Percentiles rank a stretch among this genome's conserved stretches.
phyloP scores from a whole-genome alignment of 2,329 filamentous ascomycete genomes.

The Didymella lethalis region DNA sequence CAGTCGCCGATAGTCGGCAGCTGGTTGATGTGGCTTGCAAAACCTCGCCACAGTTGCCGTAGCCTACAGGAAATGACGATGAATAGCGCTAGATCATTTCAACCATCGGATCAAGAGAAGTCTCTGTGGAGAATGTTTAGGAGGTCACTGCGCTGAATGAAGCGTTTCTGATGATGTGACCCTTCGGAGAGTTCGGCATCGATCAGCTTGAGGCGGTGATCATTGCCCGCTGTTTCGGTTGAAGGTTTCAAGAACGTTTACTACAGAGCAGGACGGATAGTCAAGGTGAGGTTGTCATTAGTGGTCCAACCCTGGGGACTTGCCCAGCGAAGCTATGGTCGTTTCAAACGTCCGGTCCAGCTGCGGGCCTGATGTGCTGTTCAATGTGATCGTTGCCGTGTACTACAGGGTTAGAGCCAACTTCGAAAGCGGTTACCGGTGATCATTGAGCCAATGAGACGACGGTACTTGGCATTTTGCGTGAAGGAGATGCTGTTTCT shows the following conservation, averaged over 20 bases:
- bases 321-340: not conserved
- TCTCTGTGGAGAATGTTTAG: not conserved
- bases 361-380: constrained; percentile 4
- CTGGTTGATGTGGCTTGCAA: constrained; percentile 13
- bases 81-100: constrained; percentile 7
- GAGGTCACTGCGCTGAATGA: not conserved
- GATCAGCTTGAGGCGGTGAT: constrained; percentile 4
- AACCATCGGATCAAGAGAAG: constrained; percentile 9
- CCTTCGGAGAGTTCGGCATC: constrained; percentile 1
- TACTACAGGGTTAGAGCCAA: constrained; percentile 1
- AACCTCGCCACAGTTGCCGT: constrained; percentile 22
- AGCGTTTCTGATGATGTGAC: constrained; percentile 6
- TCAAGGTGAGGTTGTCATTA: not conserved
- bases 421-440: constrained; percentile 1
- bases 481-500: constrained; percentile 5
- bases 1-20: constrained; percentile 20
- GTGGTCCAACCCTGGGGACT: not conserved
- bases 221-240: constrained; percentile 5
- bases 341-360: constrained; percentile 13
- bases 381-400: constrained; percentile 5
- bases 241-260: constrained; percentile 4
- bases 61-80: constrained; percentile 11
- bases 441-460: constrained; percentile 3
- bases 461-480: not conserved
- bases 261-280: not conserved